These are phyloP conservation scores for Lithohypha guttulata DNA, from an alignment of 2,329 filamentous ascomycete genomes.

Conservation along the genomic window DNA sequence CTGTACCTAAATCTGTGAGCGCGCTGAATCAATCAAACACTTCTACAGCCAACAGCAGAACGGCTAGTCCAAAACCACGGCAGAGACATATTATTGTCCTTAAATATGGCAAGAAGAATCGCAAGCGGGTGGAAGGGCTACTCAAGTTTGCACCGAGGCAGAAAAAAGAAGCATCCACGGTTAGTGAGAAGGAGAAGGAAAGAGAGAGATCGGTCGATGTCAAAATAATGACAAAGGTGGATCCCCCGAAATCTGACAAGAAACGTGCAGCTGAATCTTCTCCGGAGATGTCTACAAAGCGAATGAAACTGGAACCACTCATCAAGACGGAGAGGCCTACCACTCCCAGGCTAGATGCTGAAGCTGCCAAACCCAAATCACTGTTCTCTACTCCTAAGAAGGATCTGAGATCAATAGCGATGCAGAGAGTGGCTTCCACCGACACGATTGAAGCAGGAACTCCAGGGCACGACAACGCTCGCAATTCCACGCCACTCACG, in stretches of 20 bases:
- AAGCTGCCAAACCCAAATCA: slow-evolving; percentile 20
- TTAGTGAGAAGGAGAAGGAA: slow-evolving; percentile 9
- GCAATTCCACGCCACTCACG: slow-evolving; percentile 23
- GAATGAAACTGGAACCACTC: slow-evolving; percentile 9
- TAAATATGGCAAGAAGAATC: slow-evolving; percentile 41
- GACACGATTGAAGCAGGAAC: slow-evolving; percentile 30
- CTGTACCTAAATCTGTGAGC: slow-evolving; percentile 13
- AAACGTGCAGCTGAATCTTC: slow-evolving; percentile 6
- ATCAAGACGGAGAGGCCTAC: slow-evolving; percentile 23
- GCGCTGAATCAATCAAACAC: slow-evolving; percentile 10
- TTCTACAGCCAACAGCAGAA: slow-evolving; percentile 13
- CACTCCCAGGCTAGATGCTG: slow-evolving; percentile 27
- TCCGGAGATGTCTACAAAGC: slow-evolving; percentile 4
- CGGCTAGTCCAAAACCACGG: slow-evolving; percentile 19
- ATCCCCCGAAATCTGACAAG: slow-evolving; percentile 15
- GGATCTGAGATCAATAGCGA: slow-evolving; percentile 28
- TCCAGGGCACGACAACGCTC: slow-evolving; percentile 24
- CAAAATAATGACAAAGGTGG: slow-evolving; percentile 10
- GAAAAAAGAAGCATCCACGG: slow-evolving; percentile 15
- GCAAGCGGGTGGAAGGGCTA: slow-evolving; percentile 37
- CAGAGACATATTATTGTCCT: slow-evolving; percentile 37
- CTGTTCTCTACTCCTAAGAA: slow-evolving; percentile 34
- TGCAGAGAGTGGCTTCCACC: slow-evolving; percentile 31
- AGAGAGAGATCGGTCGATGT: slow-evolving; percentile 3
- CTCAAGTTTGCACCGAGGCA: slow-evolving; percentile 30